Conservation (phyloP, 2,329 filamentous ascomycete species). For the Taxawa tesnikishii region DNA sequence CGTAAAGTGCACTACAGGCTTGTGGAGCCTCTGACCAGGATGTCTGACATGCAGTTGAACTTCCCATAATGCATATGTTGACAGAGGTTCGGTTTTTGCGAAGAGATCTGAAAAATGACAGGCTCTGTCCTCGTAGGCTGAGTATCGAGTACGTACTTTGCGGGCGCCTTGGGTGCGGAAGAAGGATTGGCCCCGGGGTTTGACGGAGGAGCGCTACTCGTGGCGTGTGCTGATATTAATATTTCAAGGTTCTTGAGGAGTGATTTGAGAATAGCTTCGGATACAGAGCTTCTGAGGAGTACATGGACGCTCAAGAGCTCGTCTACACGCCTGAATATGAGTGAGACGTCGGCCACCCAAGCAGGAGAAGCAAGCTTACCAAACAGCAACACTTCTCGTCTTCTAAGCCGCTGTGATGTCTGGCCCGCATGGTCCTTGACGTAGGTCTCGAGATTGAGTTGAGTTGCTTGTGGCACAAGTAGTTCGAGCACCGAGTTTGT, state of each 20-base stretch:
- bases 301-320: constrained; percentile 60
- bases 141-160: not conserved
- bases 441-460: constrained; percentile 22
- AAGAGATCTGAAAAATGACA: constrained; percentile 18
- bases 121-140: constrained; percentile 11
- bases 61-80: constrained; percentile 27
- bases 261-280: constrained; percentile 43
- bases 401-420: constrained; percentile 37
- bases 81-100: constrained; percentile 9
- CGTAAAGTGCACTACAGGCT: constrained; percentile 50
- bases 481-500: constrained; percentile 9
- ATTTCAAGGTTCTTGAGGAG: constrained; percentile 53
- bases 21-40: constrained; percentile 48
- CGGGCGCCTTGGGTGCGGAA: not conserved
- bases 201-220: constrained; percentile 34
- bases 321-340: constrained; percentile 48
- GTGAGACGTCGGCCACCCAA: constrained; percentile 34
- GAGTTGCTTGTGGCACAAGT: constrained; percentile 21
- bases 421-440: constrained; percentile 39
- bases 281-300: constrained; percentile 51
- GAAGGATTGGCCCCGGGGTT: not conserved
- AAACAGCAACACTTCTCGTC: constrained; percentile 54
- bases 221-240: constrained; percentile 54
- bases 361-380: constrained; percentile 40
- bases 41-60: constrained; percentile 24